Percentiles rank a stretch among this genome's conserved stretches.
phyloP scores from a whole-genome alignment of 345 rosid species.

The Turritis glabra region DNA sequence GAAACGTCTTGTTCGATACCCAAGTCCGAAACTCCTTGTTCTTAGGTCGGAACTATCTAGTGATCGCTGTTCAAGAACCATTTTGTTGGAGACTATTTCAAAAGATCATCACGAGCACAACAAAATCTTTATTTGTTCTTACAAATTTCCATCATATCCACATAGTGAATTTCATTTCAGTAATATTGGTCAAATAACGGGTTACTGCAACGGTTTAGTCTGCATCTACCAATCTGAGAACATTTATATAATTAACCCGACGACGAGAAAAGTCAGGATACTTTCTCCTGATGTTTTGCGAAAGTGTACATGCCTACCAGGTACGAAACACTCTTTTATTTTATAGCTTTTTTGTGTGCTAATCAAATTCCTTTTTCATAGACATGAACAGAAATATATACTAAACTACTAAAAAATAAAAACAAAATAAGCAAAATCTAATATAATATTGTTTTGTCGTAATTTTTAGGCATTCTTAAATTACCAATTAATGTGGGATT shows the following conservation, averaged over 20 bases:
- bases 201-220: constrained; percentile 7
- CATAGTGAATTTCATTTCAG: not conserved
- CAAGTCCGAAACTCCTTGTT: too few species aligned
- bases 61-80: not conserved
- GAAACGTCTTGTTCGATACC: too few species aligned
- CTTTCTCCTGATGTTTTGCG: not conserved
- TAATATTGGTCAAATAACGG: not conserved
- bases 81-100: not conserved
- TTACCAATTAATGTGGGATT: not conserved
- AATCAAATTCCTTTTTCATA: too few species aligned
- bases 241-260: not conserved
- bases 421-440: too few species aligned
- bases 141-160: not conserved
- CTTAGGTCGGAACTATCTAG: too few species aligned
- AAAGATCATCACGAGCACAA: too few species aligned
- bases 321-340: not conserved
- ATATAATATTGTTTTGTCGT: too few species aligned
- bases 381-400: too few species aligned
- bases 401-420: too few species aligned
- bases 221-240: constrained; percentile 2
- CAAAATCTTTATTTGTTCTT: not conserved
- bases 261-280: not conserved
- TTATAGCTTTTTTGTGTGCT: not conserved
- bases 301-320: not conserved
- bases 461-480: too few species aligned